phyloP scores from a whole-genome alignment of 202 grass and related monocot species.

The Zizania palustris region DNA sequence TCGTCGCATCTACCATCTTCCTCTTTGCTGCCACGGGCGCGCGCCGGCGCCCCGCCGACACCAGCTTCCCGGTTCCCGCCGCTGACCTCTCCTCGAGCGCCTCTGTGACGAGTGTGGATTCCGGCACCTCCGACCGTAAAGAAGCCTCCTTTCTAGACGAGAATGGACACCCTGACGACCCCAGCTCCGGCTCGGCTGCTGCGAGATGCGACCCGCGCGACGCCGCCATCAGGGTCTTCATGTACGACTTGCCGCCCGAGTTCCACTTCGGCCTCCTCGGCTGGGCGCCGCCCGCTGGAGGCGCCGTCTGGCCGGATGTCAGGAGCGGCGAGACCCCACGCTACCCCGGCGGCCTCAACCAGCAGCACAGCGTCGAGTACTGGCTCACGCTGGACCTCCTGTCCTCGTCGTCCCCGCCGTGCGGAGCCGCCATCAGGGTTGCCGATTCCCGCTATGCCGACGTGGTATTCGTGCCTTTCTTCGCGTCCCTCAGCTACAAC shows the following conservation, averaged over 20 bases:
- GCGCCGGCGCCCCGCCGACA: slow-evolving; percentile 51
- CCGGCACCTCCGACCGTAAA: background rate
- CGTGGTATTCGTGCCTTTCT: slow-evolving; percentile 91
- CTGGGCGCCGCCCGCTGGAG: slow-evolving; percentile 51
- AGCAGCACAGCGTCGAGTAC: slow-evolving; percentile 94
- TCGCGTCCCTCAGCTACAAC: slow-evolving; percentile 82
- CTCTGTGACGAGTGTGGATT: background rate
- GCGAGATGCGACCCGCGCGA: slow-evolving; percentile 53
- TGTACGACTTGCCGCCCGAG: slow-evolving; percentile 83
- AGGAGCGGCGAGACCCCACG: slow-evolving; percentile 29
- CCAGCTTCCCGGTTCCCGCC: slow-evolving; percentile 44
- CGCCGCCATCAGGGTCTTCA: slow-evolving; percentile 63
- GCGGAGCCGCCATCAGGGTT: slow-evolving; percentile 63
- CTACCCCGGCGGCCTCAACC: slow-evolving; percentile 89
- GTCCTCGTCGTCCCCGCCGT: slow-evolving; percentile 42
- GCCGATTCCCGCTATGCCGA: slow-evolving; percentile 64
- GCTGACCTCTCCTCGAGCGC: background rate
- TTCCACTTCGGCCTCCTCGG: slow-evolving; percentile 90
- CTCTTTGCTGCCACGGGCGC: slow-evolving; percentile 44
- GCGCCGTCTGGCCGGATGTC: slow-evolving; percentile 69
- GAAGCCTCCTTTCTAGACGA: slow-evolving; percentile 48
- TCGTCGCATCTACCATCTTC: slow-evolving; percentile 69
- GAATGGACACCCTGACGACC: slow-evolving; percentile 46
- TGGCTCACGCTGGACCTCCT: slow-evolving; percentile 94
- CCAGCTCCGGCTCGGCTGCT: slow-evolving; percentile 10